Conservation (phyloP, 139 green algal species). For the Haematococcus lacustris region DNA sequence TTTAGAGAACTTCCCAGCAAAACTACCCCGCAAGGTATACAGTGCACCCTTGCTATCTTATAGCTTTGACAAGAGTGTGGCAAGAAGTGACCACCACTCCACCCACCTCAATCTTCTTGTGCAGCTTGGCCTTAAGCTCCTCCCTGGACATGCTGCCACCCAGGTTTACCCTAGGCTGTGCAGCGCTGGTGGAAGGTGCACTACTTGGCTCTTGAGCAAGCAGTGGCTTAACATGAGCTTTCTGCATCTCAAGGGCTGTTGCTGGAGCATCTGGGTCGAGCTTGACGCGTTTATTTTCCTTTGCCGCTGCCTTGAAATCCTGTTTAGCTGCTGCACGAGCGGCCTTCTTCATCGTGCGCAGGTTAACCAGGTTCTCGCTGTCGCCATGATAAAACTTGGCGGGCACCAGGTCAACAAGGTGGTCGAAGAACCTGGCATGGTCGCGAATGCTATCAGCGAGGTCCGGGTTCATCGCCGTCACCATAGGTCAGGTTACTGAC, state of each 20-base stretch:
- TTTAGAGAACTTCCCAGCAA: no score
- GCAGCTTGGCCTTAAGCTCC: conserved; percentile 51
- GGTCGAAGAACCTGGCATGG: conserved; percentile 55
- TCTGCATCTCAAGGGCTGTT: conserved; percentile 47
- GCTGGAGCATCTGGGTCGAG: conserved; percentile 49
- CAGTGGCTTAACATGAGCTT: no score
- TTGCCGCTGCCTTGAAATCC: conserved; percentile 52
- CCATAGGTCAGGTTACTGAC: no score
- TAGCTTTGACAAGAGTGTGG: no score
- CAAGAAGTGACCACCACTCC: neutral
- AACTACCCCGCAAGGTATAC: no score
- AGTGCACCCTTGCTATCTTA: no score
- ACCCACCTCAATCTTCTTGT: conserved; percentile 46
- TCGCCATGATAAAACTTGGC: conserved; percentile 48
- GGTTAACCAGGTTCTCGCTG: conserved; percentile 21
- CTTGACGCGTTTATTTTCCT: conserved; percentile 48
- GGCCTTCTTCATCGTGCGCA: conserved; percentile 44
- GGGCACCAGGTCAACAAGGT: conserved; percentile 62
- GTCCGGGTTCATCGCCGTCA: no score
- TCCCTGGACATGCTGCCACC: conserved; percentile 41
- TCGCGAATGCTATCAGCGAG: neutral
- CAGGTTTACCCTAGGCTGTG: no score
- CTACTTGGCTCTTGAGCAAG: no score
- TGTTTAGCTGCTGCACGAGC: conserved; percentile 41
- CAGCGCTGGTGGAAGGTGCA: no score